Percentiles rank a stretch among this genome's conserved stretches.
phyloP scores from a whole-genome alignment of 805 yeast genomes.

The Pichia nakasei region DNA sequence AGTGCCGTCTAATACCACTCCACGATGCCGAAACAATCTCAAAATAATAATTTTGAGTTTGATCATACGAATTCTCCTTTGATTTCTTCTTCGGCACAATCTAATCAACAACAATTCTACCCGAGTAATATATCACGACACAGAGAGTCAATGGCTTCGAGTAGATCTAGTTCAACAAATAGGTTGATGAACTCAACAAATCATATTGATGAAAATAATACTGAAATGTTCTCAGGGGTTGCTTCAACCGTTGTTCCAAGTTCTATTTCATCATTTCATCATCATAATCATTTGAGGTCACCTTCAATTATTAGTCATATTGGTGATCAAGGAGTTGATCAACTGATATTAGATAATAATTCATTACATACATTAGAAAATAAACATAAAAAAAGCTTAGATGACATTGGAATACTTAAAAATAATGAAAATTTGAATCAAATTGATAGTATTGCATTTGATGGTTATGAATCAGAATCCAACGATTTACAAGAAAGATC shows the following conservation, averaged over 20 bases:
- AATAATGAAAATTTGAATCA: constrained; percentile 23
- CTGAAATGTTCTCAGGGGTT: constrained; percentile 72
- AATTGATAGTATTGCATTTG: too few species aligned
- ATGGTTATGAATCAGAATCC: constrained; percentile 26
- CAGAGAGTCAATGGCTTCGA: constrained; percentile 23
- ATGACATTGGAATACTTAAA: background rate
- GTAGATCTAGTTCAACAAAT: constrained; percentile 8
- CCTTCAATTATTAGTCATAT: constrained; percentile 11
- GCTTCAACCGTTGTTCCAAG: constrained; percentile 70
- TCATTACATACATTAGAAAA: background rate
- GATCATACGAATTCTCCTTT: background rate
- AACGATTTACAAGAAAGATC: constrained; percentile 29
- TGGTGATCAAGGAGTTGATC: constrained; percentile 2
- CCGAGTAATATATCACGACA: constrained; percentile 22
- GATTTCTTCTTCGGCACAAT: background rate
- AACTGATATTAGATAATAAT: constrained; percentile 1
- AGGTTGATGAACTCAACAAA: constrained; percentile 5
- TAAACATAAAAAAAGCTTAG: too few species aligned
- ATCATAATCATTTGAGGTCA: constrained; percentile 29
- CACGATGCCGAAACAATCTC: background rate
- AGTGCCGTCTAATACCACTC: too few species aligned
- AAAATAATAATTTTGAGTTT: background rate
- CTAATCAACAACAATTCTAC: background rate
- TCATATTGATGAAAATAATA: constrained; percentile 47
- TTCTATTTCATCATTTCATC: constrained; percentile 69